Evolutionary conservation across 225 moss, liverwort and hornwort genomes (phyloP), one percentile per base, ranked within the genome.

Genomic region (Ulota crispa): DNA sequence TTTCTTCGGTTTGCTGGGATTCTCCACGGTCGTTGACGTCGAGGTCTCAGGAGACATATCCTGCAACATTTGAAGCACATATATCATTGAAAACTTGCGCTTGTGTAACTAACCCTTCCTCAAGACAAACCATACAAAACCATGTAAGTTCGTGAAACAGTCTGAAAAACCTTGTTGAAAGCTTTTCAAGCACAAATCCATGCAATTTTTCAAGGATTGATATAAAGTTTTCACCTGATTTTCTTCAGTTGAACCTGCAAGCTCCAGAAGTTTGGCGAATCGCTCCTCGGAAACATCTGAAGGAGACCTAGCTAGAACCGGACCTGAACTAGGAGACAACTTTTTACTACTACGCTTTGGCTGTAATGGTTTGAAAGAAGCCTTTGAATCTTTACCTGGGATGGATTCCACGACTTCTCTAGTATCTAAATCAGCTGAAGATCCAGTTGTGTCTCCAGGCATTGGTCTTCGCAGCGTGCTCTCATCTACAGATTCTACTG

Each of bases 211-310:
- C 18, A 24, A 27, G 39, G 31, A 4, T 60, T 30, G 24, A 37
- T 9, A 8, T 13, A 73, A 62, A 64, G 15, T 62, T 68, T 39
- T 79, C 64, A 91, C 91, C 91, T 89, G 81, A 64, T 85, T 81
- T 56, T 71, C 79, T 79, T 39, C 72, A 69, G 77, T 28, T 75
- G 86, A 68, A 11, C 65, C 84, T 42, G 76, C 85, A 83, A 88
- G 76, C 26, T 88, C 86, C 75, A 92, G 86, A 77, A 90, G 68
- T 45, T 83, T 70, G 15, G 82, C 73, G 72, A 90, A 87, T 64
- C 78, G 86, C 80, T 92, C 89, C 53, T 88, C 92, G 53, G 89
- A 92, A 75, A 89, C 56, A 54, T 85, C 90, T n/a, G 76, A 42
- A 80, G 62, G 24, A 23, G 73, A 64, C 43, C 54, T 72, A 26